Evolutionary conservation across 2,329 filamentous ascomycete species (phyloP).

Genomic region (Tolypocladium tropicale): DNA sequence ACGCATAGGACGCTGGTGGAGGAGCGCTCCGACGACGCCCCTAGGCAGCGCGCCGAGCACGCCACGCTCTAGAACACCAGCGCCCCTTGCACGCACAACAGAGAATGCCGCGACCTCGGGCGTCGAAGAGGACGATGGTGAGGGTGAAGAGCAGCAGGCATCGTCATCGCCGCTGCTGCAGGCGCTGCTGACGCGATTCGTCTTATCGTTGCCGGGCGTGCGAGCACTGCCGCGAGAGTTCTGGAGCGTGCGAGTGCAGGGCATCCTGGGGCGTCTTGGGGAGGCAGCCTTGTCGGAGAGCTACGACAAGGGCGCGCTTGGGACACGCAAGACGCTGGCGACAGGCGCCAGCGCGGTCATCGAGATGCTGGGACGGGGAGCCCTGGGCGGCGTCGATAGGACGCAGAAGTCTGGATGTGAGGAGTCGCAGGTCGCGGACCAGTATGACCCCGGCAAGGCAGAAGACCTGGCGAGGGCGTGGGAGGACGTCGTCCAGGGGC

Average conservation of each 20-base stretch:
- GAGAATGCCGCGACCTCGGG: background rate
- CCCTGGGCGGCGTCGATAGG: conserved; percentile 43
- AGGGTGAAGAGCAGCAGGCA: conserved; percentile 12
- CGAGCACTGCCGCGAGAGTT: conserved; percentile 52
- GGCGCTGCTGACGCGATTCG: conserved; percentile 52
- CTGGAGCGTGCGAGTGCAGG: conserved; percentile 52
- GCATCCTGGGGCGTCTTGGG: conserved; percentile 50
- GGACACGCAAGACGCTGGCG: conserved; percentile 63
- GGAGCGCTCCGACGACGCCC: conserved; percentile 9
- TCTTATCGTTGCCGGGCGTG: conserved; percentile 56
- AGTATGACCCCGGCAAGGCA: conserved; percentile 49
- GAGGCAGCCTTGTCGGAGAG: conserved; percentile 67
- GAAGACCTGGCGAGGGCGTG: conserved; percentile 54
- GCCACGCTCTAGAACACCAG: conserved; percentile 15
- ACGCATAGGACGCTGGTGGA: background rate
- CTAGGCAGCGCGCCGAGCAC: conserved; percentile 13
- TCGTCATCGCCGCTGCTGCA: conserved; percentile 58
- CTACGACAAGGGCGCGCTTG: conserved; percentile 69
- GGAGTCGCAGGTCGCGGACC: background rate
- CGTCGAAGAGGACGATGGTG: conserved; percentile 9
- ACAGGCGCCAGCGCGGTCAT: conserved; percentile 61
- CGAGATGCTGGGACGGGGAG: conserved; percentile 58
- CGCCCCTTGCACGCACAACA: conserved; percentile 2
- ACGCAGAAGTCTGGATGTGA: conserved; percentile 6
- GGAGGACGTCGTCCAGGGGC: conserved; percentile 53